phyloP scores from a whole-genome alignment of 2,329 filamentous ascomycete species.

The Monosporascus sp. region DNA sequence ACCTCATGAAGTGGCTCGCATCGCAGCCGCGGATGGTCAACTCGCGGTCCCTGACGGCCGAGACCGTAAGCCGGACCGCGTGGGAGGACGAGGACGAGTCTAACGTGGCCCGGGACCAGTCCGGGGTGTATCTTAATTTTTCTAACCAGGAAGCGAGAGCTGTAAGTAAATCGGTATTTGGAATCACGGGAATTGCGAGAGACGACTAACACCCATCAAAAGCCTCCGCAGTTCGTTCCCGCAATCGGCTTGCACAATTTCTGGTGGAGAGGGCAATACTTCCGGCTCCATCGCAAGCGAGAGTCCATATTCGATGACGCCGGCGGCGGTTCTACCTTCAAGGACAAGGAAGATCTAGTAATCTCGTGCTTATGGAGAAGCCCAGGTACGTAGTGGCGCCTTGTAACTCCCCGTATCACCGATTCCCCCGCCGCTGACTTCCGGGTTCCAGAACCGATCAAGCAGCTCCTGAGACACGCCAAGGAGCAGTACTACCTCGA shows the following conservation, averaged over 20 bases:
- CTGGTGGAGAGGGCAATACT: conserved; percentile 49
- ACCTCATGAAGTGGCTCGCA: conserved; percentile 55
- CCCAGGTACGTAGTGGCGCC: conserved; percentile 20
- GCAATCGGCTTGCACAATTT: conserved; percentile 49
- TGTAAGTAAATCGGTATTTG: conserved; percentile 23
- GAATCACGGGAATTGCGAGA: not conserved
- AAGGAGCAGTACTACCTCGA: conserved; percentile 47
- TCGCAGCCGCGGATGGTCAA: conserved; percentile 45
- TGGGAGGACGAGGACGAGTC: conserved; percentile 41
- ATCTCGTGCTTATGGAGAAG: conserved; percentile 51
- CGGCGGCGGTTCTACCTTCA: conserved; percentile 33
- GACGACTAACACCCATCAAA: conserved; percentile 1
- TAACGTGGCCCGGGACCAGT: conserved; percentile 22
- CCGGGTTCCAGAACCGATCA: conserved; percentile 41
- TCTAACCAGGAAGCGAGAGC: conserved; percentile 51
- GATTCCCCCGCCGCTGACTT: conserved; percentile 1
- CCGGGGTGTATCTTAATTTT: conserved; percentile 51
- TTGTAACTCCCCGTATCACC: not conserved
- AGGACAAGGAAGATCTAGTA: conserved; percentile 46
- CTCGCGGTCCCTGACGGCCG: conserved; percentile 49
- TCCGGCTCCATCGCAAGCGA: conserved; percentile 40
- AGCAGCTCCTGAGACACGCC: conserved; percentile 47
- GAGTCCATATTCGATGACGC: conserved; percentile 35
- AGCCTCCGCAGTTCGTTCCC: conserved; percentile 48
- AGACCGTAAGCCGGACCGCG: conserved; percentile 48